Evolutionary conservation across 73 alveolate species (phyloP).

Genomic region (Uronychia binucleata): DNA sequence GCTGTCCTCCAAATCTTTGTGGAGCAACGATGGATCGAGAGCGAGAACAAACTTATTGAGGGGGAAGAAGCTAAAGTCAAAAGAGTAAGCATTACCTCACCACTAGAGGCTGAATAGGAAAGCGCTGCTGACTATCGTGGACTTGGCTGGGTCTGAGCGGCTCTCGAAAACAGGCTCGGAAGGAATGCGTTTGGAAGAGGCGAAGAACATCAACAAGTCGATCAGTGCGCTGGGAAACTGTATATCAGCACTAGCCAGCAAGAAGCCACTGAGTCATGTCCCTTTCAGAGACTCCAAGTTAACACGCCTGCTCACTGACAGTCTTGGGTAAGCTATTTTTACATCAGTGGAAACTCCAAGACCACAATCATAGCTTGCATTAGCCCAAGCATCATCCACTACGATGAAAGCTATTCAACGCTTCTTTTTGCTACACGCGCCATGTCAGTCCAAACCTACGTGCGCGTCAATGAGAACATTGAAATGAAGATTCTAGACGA

Average conservation of each 20-base stretch:
- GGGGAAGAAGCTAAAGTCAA: conserved; percentile 22
- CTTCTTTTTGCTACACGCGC: conserved; percentile 93
- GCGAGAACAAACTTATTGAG: conserved; percentile 7
- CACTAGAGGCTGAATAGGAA: conserved; percentile 72
- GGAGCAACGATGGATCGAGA: conserved; percentile 88
- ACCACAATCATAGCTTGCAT: conserved; percentile 91
- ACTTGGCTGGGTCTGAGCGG: conserved; percentile 98
- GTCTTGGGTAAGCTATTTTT: conserved; percentile 49
- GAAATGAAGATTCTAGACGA: conserved; percentile 78
- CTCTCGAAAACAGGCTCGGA: conserved; percentile 93
- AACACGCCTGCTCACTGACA: conserved; percentile 94
- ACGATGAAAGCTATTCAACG: conserved; percentile 93
- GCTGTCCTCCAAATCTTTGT: conserved; percentile 88
- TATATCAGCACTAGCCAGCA: conserved; percentile 90
- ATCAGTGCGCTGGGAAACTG: conserved; percentile 97
- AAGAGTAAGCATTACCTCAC: conserved; percentile 53
- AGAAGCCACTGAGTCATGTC: conserved; percentile 77
- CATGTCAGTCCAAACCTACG: conserved; percentile 86
- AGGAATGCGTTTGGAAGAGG: conserved; percentile 97
- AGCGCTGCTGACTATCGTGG: conserved; percentile 91
- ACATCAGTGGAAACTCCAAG: conserved; percentile 90
- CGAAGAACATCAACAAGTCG: conserved; percentile 95
- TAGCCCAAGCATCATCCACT: conserved; percentile 86
- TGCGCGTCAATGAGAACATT: conserved; percentile 82
- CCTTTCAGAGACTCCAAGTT: conserved; percentile 97